Evolutionary conservation across 768 basidiomycete genomes (phyloP).

Genomic region (Lyophyllum shimeji): DNA sequence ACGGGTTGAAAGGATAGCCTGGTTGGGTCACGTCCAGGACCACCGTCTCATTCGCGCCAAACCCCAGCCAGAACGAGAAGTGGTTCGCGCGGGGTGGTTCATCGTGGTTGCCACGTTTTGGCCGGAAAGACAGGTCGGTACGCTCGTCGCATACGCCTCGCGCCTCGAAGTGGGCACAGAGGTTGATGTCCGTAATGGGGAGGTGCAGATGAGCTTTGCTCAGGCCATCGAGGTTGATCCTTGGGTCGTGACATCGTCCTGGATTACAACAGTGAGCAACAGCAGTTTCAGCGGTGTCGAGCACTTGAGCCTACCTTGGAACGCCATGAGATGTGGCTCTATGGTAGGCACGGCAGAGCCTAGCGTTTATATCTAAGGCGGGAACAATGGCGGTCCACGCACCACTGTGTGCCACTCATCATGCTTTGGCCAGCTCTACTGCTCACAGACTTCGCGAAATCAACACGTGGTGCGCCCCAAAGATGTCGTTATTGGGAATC

Average conservation of each 20-base stretch:
- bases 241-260: neutral
- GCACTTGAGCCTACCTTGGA: neutral
- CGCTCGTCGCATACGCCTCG: slow-evolving; percentile 24
- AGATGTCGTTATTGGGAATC: neutral
- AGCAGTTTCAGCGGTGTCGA: neutral
- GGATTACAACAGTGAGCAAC: neutral
- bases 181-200: slow-evolving; percentile 17
- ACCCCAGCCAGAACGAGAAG: slow-evolving; percentile 19
- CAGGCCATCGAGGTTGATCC: slow-evolving; percentile 2
- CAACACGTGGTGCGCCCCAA: neutral
- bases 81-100: slow-evolving; percentile 20
- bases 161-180: slow-evolving; percentile 15
- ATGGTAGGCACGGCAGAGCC: neutral
- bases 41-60: slow-evolving; percentile 10
- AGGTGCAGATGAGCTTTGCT: neutral
- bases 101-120: slow-evolving; percentile 8
- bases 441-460: neutral
- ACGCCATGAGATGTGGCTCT: neutral
- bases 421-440: neutral
- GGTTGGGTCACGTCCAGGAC: slow-evolving; percentile 15
- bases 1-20: slow-evolving; percentile 4
- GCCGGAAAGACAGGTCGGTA: slow-evolving; percentile 12
- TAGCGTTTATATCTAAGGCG: neutral
- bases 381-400: neutral
- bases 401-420: neutral